Evolutionary conservation across 768 basidiomycete species (phyloP), one percentile per base, ranked within the genome.

Genomic region (Phylloporus sp.): DNA sequence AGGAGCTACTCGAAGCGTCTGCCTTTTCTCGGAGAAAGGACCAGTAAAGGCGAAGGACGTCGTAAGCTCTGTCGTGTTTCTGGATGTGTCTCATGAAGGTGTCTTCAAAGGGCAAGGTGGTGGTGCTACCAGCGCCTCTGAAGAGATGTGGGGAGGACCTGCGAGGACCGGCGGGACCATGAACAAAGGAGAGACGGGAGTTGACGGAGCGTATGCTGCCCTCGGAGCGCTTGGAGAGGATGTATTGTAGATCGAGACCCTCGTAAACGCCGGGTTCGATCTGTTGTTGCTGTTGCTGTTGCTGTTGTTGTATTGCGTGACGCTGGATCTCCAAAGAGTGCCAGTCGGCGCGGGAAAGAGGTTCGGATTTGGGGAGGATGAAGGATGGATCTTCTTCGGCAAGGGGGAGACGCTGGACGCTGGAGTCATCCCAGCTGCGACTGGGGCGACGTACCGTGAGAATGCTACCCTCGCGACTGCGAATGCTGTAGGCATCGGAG

Each of bases 371-470:
- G 15, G 83, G 76, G 7, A 78, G 71, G 22, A 58, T 50, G 17
- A 57, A 22, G 6, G 54, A 26, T n/a, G 51, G 58, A 45, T 54
- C 57, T 42, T 55, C 61, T 33, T 44, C 60, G 33, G 44, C 44
- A 8, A 40, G 50, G n/a, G 58, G 54, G 17, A 55, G 54, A 32
- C 53, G 50, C 20, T 54, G 56, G 1, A 44, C 46, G 18, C 59
- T 55, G 15, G 65, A 66, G 38, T 81, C 77, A 46, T 83, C 80
- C 54, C 81, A 63, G 56, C 80, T 82, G 52, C 76, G 73, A 57
- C 81, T 84, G 18, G 76, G 75, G 17, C 81, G 71, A 43, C 82
- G 75, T n/a, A 81, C 59, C 10, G 81, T 82, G 32, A 72, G 70
- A 28, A 78, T 59, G 56, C 78, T 81, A 46, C 74, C 77, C 58